These are phyloP conservation scores for Flaveria trinervia DNA, from an alignment of 129 eudicot species.

Conservation along the genomic window DNA sequence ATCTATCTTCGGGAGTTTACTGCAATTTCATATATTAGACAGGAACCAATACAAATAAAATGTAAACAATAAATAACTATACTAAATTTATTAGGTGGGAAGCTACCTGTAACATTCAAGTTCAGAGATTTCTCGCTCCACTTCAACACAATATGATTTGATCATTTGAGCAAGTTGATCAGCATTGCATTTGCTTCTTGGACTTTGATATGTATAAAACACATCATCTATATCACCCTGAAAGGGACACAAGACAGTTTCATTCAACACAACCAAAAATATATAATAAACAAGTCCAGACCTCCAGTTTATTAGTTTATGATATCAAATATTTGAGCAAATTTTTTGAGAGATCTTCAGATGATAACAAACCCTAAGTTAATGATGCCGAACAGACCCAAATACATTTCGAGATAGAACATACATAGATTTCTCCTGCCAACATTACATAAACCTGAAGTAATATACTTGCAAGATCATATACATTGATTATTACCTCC, in stretches of 20 bases:
- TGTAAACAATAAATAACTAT: neutral
- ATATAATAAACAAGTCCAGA: neutral
- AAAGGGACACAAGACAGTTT: neutral
- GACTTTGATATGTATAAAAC: conserved; percentile 11
- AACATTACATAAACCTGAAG: neutral
- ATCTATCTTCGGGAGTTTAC: conserved; percentile 27
- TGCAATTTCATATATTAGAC: conserved; percentile 20
- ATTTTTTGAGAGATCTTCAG: neutral
- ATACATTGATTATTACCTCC: conserved; percentile 20
- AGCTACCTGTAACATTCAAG: conserved; percentile 23
- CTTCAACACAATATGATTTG: conserved; percentile 22
- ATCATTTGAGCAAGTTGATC: conserved; percentile 20
- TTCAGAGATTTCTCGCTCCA: conserved; percentile 26
- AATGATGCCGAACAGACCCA: neutral
- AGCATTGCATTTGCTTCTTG: neutral
- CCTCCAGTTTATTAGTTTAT: neutral
- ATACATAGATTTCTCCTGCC: no score
- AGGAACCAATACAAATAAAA: neutral
- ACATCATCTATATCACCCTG: conserved; percentile 18
- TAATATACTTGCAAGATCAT: neutral
- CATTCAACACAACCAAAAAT: neutral
- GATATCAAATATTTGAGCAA: neutral
- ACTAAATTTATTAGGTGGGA: neutral
- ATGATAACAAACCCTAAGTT: neutral
- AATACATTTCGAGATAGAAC: neutral